Evolutionary conservation across 2,329 filamentous ascomycete species (phyloP).

Genomic region (Aplosporella prunicola): DNA sequence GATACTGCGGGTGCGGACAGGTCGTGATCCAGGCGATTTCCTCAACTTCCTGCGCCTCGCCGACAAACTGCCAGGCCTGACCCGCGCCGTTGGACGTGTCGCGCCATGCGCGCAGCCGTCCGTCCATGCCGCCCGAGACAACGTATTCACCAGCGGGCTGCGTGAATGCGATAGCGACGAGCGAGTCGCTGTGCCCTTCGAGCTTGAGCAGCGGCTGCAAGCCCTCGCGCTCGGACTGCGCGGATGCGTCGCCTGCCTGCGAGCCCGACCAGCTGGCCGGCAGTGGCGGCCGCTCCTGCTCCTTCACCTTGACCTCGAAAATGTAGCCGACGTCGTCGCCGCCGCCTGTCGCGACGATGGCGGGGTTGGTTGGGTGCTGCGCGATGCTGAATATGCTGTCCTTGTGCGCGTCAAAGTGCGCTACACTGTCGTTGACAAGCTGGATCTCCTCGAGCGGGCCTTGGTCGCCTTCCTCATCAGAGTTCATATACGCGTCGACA

Average conservation of each 20-base stretch:
- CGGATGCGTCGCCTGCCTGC: constrained; percentile 39
- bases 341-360: constrained; percentile 80
- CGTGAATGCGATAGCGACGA: constrained; percentile 80
- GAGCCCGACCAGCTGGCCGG: constrained; percentile 60
- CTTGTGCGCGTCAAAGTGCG: constrained; percentile 82
- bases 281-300: constrained; percentile 42
- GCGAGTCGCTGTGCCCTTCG: constrained; percentile 84
- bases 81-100: constrained; percentile 34
- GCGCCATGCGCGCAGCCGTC: constrained; percentile 64
- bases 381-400: constrained; percentile 94
- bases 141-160: constrained; percentile 73
- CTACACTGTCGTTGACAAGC: constrained; percentile 83
- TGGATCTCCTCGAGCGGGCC: constrained; percentile 57
- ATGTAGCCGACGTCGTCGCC: constrained; percentile 81
- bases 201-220: constrained; percentile 62
- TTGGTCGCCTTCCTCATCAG: constrained; percentile 48
- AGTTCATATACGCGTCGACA: constrained; percentile 68
- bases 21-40: constrained; percentile 86
- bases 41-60: constrained; percentile 78
- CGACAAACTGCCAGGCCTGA: constrained; percentile 55
- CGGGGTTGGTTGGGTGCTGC: constrained; percentile 71
- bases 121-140: constrained; percentile 81
- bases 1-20: constrained; percentile 60
- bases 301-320: constrained; percentile 54
- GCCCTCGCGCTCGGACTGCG: constrained; percentile 46